Percentiles rank a stretch among this genome's conserved stretches.
phyloP scores from a whole-genome alignment of 345 rosid species.

The Sisymbrium altissimum region DNA sequence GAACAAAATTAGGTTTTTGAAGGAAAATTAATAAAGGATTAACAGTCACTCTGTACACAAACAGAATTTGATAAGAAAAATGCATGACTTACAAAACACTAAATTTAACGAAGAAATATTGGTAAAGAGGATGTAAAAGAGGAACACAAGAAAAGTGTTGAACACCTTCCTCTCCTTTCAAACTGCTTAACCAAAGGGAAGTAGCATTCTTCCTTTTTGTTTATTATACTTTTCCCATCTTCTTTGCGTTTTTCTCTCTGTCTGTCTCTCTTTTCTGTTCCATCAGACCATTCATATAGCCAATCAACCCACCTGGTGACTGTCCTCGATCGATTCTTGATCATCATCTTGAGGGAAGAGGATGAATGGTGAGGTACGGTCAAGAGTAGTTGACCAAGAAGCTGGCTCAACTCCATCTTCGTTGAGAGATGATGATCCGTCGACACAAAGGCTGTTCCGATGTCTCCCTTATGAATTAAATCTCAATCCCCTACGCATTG shows the following conservation, averaged over 20 bases:
- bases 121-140: constrained; percentile 4
- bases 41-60: not conserved
- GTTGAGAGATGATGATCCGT: constrained; percentile 24
- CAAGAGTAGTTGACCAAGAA: constrained; percentile 44
- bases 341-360: constrained; percentile 26
- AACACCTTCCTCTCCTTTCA: constrained; percentile 27
- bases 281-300: constrained; percentile 9
- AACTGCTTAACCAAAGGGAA: constrained; percentile 36
- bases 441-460: constrained; percentile 17
- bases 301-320: not conserved
- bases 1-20: not conserved
- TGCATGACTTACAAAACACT: constrained; percentile 19
- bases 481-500: constrained; percentile 59
- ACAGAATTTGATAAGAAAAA: not conserved
- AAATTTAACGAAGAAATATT: constrained; percentile 3
- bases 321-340: constrained; percentile 11
- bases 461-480: constrained; percentile 34
- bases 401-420: constrained; percentile 34
- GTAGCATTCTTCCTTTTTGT: not conserved
- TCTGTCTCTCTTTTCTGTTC: not conserved
- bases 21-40: not conserved
- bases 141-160: constrained; percentile 49
- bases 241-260: constrained; percentile 38
- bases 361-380: constrained; percentile 33
- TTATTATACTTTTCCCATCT: constrained; percentile 31